These are phyloP conservation scores for Penicillium sp. DNA, from an alignment of 2,329 filamentous ascomycete species.

Conservation along the genomic window DNA sequence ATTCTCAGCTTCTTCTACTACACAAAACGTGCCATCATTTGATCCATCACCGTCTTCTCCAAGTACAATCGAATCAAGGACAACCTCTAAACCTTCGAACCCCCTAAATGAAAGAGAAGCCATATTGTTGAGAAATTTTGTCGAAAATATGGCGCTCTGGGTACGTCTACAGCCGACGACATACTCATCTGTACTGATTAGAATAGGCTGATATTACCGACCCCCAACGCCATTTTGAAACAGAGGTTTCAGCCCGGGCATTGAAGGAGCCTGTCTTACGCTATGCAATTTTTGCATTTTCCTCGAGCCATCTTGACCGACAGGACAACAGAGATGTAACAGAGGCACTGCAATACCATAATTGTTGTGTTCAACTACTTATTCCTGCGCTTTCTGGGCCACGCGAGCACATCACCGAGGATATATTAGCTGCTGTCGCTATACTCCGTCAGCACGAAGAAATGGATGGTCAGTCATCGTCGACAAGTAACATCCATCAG, in stretches of 20 bases:
- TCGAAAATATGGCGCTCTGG: constrained; percentile 36
- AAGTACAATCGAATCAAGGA: not conserved
- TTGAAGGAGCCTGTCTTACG: constrained; percentile 33
- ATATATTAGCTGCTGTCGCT: constrained; percentile 33
- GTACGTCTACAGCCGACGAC: constrained; percentile 11
- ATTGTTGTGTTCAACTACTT: constrained; percentile 33
- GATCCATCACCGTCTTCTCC: constrained; percentile 6
- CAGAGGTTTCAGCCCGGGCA: constrained; percentile 31
- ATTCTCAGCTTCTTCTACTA: not conserved
- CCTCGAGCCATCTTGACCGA: constrained; percentile 34
- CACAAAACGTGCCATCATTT: constrained; percentile 5
- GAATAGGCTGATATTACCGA: constrained; percentile 34
- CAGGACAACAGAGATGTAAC: constrained; percentile 20
- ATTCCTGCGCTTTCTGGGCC: constrained; percentile 34
- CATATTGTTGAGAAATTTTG: constrained; percentile 28
- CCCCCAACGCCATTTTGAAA: constrained; percentile 30
- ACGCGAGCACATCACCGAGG: constrained; percentile 25
- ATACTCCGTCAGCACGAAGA: constrained; percentile 39
- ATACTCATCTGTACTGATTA: not conserved
- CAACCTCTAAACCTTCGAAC: constrained; percentile 1
- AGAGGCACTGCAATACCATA: constrained; percentile 35
- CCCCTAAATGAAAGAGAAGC: constrained; percentile 22
- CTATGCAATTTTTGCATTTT: constrained; percentile 34
- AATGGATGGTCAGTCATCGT: constrained; percentile 26
- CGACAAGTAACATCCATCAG: not conserved